These are phyloP conservation scores for Pluteus cervinus DNA, from an alignment of 768 basidiomycete species.

Conservation along the genomic window DNA sequence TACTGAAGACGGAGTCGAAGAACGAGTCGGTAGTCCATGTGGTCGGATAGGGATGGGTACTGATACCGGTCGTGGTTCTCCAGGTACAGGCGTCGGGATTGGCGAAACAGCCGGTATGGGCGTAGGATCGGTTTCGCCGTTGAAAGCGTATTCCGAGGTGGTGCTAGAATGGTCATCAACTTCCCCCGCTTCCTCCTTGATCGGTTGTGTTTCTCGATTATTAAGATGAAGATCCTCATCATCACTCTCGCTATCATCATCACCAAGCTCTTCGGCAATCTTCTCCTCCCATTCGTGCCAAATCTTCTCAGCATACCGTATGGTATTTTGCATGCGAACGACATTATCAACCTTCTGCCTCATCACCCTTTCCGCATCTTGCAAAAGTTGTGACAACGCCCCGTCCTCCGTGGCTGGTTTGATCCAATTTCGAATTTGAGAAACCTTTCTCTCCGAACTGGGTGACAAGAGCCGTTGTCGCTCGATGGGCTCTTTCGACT, in stretches of 20 bases:
- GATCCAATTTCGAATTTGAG: slow-evolving; percentile 79
- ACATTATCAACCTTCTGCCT: slow-evolving; percentile 93
- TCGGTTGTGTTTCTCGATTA: slow-evolving; percentile 17
- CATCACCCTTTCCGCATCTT: slow-evolving; percentile 87
- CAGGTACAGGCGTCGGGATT: slow-evolving; percentile 22
- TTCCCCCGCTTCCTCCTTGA: slow-evolving; percentile 10
- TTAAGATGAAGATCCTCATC: slow-evolving; percentile 35
- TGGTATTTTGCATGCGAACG: slow-evolving; percentile 94
- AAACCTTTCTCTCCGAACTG: slow-evolving; percentile 81
- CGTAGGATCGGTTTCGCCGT: slow-evolving; percentile 54
- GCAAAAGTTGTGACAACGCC: slow-evolving; percentile 74
- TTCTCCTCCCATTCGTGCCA: slow-evolving; percentile 95
- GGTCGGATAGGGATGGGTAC: slow-evolving; percentile 23
- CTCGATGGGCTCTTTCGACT: slow-evolving; percentile 86
- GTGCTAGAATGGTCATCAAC: slow-evolving; percentile 54
- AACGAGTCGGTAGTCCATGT: slow-evolving; percentile 62
- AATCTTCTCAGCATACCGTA: slow-evolving; percentile 94
- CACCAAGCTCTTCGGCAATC: slow-evolving; percentile 56
- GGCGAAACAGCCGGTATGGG: slow-evolving; percentile 60
- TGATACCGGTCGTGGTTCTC: slow-evolving; percentile 22
- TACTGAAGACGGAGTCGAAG: slow-evolving; percentile 84
- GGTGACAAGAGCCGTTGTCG: slow-evolving; percentile 88
- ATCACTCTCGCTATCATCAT: slow-evolving; percentile 40
- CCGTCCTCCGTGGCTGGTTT: slow-evolving; percentile 82
- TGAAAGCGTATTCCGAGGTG: slow-evolving; percentile 60